These are phyloP conservation scores for Chlamydomonas applanata DNA, from an alignment of 139 green algal genomes.

Conservation along the genomic window DNA sequence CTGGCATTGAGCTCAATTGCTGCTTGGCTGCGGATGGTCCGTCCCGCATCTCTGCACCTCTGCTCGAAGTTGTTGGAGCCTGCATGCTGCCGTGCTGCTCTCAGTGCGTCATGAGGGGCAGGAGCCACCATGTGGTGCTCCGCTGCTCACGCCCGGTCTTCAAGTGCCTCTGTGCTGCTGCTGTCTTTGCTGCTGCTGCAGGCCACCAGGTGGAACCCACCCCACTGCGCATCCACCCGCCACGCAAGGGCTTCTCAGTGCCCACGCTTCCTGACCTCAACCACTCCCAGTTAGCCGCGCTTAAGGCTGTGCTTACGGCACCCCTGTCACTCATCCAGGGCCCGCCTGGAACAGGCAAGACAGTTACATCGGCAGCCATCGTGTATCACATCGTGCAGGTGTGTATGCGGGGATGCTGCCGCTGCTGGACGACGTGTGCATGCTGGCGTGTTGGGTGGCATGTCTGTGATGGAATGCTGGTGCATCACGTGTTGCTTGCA, in stretches of 20 bases:
- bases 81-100: too few relatives aligned
- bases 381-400: conserved; percentile 90
- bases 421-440: too few relatives aligned
- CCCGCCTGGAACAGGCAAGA: conserved; percentile 97
- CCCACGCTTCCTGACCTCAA: conserved; percentile 94
- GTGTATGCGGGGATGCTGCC: too few relatives aligned
- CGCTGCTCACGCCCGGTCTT: conserved; percentile 25
- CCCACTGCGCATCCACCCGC: conserved; percentile 39
- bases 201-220: conserved; percentile 42
- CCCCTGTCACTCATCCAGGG: conserved; percentile 75
- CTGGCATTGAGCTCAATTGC: too few relatives aligned
- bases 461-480: too few relatives aligned
- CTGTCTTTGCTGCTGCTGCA: background rate
- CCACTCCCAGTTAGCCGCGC: conserved; percentile 66
- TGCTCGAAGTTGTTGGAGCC: too few relatives aligned
- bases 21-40: too few relatives aligned
- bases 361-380: conserved; percentile 93
- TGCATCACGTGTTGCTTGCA: too few relatives aligned
- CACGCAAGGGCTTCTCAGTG: conserved; percentile 65
- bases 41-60: too few relatives aligned
- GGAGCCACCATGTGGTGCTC: background rate
- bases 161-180: conserved; percentile 34
- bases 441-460: too few relatives aligned
- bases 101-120: background rate
- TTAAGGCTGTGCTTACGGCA: conserved; percentile 50